These are phyloP conservation scores for Tarenaya hassleriana DNA, from an alignment of 345 rosid genomes.

Conservation along the genomic window DNA sequence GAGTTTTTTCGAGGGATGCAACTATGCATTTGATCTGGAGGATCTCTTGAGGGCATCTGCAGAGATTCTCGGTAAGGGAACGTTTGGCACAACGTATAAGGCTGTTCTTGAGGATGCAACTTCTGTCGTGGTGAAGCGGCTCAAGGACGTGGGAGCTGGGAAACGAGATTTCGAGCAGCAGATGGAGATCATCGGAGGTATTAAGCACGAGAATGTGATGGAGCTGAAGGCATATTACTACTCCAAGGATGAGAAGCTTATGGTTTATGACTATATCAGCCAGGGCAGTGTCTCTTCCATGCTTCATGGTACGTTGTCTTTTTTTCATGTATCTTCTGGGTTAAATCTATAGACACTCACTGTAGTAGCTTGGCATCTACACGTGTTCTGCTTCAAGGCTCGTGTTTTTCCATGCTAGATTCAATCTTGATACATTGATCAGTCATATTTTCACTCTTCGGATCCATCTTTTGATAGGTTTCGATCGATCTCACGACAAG, in stretches of 20 bases:
- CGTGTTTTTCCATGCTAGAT: too few species aligned
- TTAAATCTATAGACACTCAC: too few species aligned
- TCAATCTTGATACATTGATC: too few species aligned
- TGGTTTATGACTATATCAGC: conserved; percentile 74
- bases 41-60: conserved; percentile 97
- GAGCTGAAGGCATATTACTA: conserved; percentile 89
- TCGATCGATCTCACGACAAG: too few species aligned
- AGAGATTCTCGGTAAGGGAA: conserved; percentile 94
- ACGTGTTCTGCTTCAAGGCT: too few species aligned
- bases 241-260: conserved; percentile 92
- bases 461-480: too few species aligned
- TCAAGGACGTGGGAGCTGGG: conserved; percentile 83
- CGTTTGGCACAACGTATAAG: conserved; percentile 85
- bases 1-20: conserved; percentile 91
- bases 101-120: conserved; percentile 43
- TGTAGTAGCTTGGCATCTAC: too few species aligned
- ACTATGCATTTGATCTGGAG: conserved; percentile 85
- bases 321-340: too few species aligned
- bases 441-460: too few species aligned
- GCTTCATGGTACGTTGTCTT: conserved; percentile 81
- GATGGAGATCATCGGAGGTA: conserved; percentile 80
- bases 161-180: conserved; percentile 94
- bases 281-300: conserved; percentile 69
- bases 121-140: conserved; percentile 86
- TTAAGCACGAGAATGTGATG: conserved; percentile 76